phyloP scores from a whole-genome alignment of 192 early-diverging fungal species.

The Anaeromyces robustus region DNA sequence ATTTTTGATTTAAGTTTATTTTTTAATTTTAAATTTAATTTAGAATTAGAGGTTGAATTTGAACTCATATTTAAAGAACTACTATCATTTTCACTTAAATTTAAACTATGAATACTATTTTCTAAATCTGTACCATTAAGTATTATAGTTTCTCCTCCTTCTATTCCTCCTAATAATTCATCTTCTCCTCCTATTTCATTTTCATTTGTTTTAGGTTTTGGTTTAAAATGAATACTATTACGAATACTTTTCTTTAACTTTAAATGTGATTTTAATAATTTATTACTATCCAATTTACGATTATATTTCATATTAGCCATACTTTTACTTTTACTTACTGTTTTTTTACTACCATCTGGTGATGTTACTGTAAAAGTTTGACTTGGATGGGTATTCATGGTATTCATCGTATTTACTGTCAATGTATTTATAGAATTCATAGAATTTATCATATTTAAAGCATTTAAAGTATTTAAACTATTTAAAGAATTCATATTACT shows the following conservation, averaged over 20 bases:
- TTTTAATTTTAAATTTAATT: no score
- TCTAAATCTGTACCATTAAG: neutral
- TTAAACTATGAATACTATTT: neutral
- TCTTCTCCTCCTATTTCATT: no score
- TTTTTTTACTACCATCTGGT: neutral
- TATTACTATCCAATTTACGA: neutral
- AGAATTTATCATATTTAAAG: no score
- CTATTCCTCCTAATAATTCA: no score
- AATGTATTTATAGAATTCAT: no score
- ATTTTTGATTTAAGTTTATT: no score
- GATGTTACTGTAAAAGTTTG: neutral
- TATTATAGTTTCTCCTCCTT: no score
- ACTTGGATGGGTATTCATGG: neutral
- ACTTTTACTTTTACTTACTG: neutral
- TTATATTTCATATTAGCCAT: neutral
- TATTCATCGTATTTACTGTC: no score
- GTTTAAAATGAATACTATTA: neutral
- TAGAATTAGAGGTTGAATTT: no score
- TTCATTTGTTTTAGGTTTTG: neutral
- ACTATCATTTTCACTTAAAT: neutral
- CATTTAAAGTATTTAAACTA: no score
- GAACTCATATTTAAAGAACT: no score
- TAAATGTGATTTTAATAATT: neutral
- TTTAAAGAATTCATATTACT: neutral
- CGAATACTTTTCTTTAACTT: neutral